Base-by-base conservation (phyloP, 1,284 basidiomycete genomes). In the Naganishia sp. region DNA sequence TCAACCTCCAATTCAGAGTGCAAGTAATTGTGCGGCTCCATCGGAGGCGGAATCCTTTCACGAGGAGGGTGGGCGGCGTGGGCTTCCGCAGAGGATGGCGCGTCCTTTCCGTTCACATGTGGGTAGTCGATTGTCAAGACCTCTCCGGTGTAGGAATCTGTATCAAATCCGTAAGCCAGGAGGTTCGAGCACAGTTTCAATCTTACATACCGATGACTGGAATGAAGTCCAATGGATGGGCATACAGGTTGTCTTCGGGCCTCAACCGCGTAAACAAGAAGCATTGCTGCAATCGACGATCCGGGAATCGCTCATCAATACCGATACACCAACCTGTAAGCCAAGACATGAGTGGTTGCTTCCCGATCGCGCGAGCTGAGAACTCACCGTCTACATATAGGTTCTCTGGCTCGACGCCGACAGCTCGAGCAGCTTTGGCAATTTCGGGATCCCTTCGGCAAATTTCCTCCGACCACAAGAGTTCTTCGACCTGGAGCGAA, bases 1-100 rank as follows among this genome's bases (percentile, higher is more conserved):
- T 74, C 70, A 23, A 73, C 66, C 28, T 75, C 81, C 78, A 89
- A 83, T 13, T 90, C 82, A 70, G 93, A 90, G 0, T 90, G 89
- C 5, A 94, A 83, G 80, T 90, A 92, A 65, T 88, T 84, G 48
- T 75, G 74, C 6, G 73, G 70, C n/a, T 75, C 69, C 55, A 69
- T 66, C 21, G 81, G 80, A 7, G 82, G 81, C 3, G 77, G 71
- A 70, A 83, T 80, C 28, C 81, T 75, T 21, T 71, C 73, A 33
- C 81, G 75, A 28, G 70, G 63, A 21, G 63, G 53, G 44, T 70
- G 48, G 6, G 69, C 67, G 16, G 74, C 73, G 56, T 78, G 72
- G 0, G 70, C 75, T 28, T 70, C 65, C 6, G 75, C 71, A 5
- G 73, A 74, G 6, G 73, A 74, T 16, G 75, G 68, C 0, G 72